Base-by-base conservation (phyloP, 768 basidiomycete genomes). In the Suillus variegatus region DNA sequence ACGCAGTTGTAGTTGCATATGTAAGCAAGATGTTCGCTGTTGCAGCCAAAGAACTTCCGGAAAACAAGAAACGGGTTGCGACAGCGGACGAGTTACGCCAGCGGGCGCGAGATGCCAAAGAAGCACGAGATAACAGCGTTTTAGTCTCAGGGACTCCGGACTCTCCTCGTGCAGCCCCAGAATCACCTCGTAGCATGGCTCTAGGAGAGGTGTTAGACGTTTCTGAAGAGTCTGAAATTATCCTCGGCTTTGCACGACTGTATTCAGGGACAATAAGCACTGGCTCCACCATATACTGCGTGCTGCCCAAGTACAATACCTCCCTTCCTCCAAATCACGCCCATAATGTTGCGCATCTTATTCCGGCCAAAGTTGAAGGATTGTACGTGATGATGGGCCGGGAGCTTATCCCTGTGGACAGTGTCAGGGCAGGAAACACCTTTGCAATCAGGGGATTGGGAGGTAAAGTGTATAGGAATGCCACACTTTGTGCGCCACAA, bases 11-110 rank as follows among this genome's bases (percentile, higher is more conserved):
- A 14, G 86, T 89, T 18, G 97, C 90, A 7, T 97, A 95, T 76
- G 92, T 98, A 56, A 97, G 94, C 84, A 99, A 99, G 77, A 99
- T 99, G 97, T 98, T 99, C 72, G 95, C 95, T 1, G 90, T 98
- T 0, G 79, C 88, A n/a, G 79, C 76, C 25, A 86, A 86, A 63
- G 91, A 95, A 57, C 80, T 99, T 28, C 97, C 97, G 0, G 92
- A 95, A 73, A 89, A 92, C 76, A 94, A 93, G 78, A 87, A 87
- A 72, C 89, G 82, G 69, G 81, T 85, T 20, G 71, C 93, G 56
- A 93, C 91, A 0, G 91, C 92, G 0, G 94, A 96, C 43, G 92
- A 97, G 71, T 88, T 96, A 86, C 84, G 92, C 22, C 78, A 80
- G 12, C 82, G 84, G 65, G 91, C 89, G 1, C 81, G 81, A 67